Evolutionary conservation across 352 stramenopile genomes (phyloP), one percentile per base, ranked within the genome.

Genomic region (Phytophthora ohioensis): DNA sequence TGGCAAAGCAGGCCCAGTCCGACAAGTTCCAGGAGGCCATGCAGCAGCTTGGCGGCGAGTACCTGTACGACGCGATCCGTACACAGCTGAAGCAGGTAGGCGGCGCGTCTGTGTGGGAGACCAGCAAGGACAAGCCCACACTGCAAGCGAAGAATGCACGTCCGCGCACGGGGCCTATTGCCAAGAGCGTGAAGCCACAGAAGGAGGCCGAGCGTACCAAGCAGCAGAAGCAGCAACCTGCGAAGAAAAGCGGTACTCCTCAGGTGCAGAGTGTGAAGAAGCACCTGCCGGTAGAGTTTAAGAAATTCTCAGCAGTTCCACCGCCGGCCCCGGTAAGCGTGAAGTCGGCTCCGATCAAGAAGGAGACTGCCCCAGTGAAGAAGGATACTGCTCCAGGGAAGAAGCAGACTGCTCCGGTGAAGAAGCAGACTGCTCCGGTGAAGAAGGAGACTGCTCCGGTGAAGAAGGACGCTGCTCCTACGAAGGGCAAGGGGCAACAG

Each of bases 1-100:
- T 75, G 60, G 35, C 43, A 5, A 61, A 57, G 34, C 47, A 71
- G 39, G 31, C 49, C 13, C 67, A 75, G 55, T 75, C 67, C 15
- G 38, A 55, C 21, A 63, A 64, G 55, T 75, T 75, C 36, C 61
- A 75, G 49, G 62, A 71, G 9, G 36, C 67, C 27, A 74, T 70
- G 60, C 31, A 57, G 39, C 60, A 74, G 41, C 52, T 70, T 4
- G 35, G 48, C 5, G 67, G 67, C 3, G 39, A 64, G 9, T 34
- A 71, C n/a, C 21, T 75, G 6, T 75, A 75, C 48, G 62, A 75
- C 32, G 42, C 43, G 3, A 75, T 75, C 12, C 67, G 61, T 2
- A 58, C 53, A 9, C 54, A 58, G 17, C 2, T 75, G 27, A 67
- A 63, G 35, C 39, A 75, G 41, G 43, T 43, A 17, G 67, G 64